Conservation (phyloP, 208 protist species). For the Endotrypanum monterogeii region DNA sequence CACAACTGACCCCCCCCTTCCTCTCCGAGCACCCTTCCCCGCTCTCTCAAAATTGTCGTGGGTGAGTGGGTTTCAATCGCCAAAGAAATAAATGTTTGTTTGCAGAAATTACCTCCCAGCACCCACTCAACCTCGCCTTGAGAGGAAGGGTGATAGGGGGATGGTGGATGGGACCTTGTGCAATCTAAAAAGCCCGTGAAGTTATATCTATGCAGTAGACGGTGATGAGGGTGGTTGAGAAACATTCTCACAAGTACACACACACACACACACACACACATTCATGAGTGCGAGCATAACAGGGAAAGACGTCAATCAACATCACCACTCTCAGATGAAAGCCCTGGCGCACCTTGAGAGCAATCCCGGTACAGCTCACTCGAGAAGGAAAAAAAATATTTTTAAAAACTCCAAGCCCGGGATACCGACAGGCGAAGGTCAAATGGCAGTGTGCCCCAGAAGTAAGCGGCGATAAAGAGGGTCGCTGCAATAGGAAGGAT, state of each 20-base stretch:
- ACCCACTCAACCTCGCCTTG: too few species aligned
- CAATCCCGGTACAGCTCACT: not conserved
- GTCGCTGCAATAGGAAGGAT: conserved; percentile 3
- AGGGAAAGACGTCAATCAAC: too few species aligned
- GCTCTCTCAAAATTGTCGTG: not conserved
- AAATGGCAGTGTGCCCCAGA: not conserved
- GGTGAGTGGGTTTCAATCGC: not conserved
- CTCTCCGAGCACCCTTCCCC: not conserved
- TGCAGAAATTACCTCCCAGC: too few species aligned
- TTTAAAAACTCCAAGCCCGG: too few species aligned
- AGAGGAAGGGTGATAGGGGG: too few species aligned
- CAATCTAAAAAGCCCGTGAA: too few species aligned
- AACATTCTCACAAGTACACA: too few species aligned
- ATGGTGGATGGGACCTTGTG: too few species aligned
- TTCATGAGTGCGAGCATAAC: too few species aligned
- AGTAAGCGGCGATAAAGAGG: not conserved
- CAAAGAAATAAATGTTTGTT: not conserved
- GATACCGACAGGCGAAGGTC: not conserved
- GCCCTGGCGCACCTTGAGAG: not conserved
- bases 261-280: too few species aligned
- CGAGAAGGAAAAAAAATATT: not conserved
- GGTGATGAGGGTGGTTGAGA: too few species aligned
- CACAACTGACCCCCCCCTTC: not conserved
- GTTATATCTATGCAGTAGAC: too few species aligned
- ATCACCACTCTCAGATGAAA: not conserved